Conservation (phyloP, 768 basidiomycete genomes). For the Auriscalpium microsporum region DNA sequence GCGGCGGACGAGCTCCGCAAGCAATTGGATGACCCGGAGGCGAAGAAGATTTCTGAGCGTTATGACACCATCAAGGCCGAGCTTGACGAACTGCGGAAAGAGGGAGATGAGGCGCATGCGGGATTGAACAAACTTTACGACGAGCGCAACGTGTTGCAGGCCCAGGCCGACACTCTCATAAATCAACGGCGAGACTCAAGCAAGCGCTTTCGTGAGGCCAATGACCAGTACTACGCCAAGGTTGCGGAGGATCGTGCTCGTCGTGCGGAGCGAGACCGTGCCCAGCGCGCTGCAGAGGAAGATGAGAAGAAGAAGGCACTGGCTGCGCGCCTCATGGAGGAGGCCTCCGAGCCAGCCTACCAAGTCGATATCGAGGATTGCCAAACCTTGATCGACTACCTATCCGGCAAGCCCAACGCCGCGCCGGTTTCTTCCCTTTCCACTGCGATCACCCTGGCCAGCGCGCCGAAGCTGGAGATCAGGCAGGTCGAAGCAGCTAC, state of each 20-base stretch:
- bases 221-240: slow-evolving; percentile 77
- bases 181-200: slow-evolving; percentile 69
- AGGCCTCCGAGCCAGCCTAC: slow-evolving; percentile 85
- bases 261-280: slow-evolving; percentile 69
- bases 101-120: slow-evolving; percentile 78
- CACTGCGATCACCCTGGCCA: slow-evolving; percentile 36
- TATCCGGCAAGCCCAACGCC: slow-evolving; percentile 57
- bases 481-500: slow-evolving; percentile 71
- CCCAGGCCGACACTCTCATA: slow-evolving; percentile 61
- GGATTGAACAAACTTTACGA: slow-evolving; percentile 76
- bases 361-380: slow-evolving; percentile 94
- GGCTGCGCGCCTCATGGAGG: slow-evolving; percentile 75
- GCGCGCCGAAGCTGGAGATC: slow-evolving; percentile 75
- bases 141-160: slow-evolving; percentile 70
- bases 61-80: slow-evolving; percentile 79
- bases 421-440: slow-evolving; percentile 36
- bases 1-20: slow-evolving; percentile 72
- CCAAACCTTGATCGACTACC: slow-evolving; percentile 81
- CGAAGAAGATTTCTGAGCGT: slow-evolving; percentile 69
- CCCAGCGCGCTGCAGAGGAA: slow-evolving; percentile 71
- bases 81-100: slow-evolving; percentile 79
- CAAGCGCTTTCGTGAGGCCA: slow-evolving; percentile 67
- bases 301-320: slow-evolving; percentile 72
- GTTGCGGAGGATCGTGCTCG: slow-evolving; percentile 82
- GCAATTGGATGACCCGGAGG: slow-evolving; percentile 85